Percentiles rank a stretch among this genome's conserved stretches.
Evolutionary conservation across 306 rosid genomes (phyloP).

Genomic region (Rosa chinensis): DNA sequence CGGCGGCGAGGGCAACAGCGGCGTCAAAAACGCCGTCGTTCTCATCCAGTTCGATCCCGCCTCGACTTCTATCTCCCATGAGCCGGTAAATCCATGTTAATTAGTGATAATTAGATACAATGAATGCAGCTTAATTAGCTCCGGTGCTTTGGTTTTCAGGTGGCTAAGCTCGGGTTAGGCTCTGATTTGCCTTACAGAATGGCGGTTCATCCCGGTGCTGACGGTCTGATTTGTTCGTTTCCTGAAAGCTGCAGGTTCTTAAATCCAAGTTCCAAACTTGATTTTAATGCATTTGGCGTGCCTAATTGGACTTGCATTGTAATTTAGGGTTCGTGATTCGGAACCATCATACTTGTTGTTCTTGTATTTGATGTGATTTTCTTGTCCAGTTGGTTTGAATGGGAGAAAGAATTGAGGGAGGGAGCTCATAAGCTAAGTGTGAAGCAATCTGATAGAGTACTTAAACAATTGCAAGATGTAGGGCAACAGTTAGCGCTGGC

Average conservation of each 20-base stretch:
- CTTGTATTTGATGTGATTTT: neutral
- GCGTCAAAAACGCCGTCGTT: conserved; percentile 71
- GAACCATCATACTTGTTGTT: neutral
- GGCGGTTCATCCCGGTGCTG: conserved; percentile 71
- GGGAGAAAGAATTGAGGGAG: conserved; percentile 39
- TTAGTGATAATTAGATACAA: neutral
- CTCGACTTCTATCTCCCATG: conserved; percentile 55
- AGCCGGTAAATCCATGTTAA: conserved; percentile 42
- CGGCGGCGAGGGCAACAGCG: conserved; percentile 87
- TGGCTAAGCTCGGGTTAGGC: conserved; percentile 49
- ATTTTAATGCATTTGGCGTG: neutral
- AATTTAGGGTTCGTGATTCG: neutral
- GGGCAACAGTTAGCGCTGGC: conserved; percentile 81
- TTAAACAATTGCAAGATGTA: conserved; percentile 57
- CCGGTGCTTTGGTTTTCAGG: conserved; percentile 40
- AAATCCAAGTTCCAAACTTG: neutral
- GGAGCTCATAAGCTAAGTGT: conserved; percentile 46
- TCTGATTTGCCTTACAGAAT: conserved; percentile 88
- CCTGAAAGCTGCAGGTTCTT: conserved; percentile 68
- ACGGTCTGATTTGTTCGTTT: conserved; percentile 79
- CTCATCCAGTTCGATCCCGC: conserved; percentile 54
- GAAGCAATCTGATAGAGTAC: conserved; percentile 49
- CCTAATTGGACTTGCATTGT: neutral
- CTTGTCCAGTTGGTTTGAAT: conserved; percentile 64
- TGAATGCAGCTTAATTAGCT: neutral